These are phyloP conservation scores for Firmiana major DNA, from an alignment of 345 rosid species.

Conservation along the genomic window DNA sequence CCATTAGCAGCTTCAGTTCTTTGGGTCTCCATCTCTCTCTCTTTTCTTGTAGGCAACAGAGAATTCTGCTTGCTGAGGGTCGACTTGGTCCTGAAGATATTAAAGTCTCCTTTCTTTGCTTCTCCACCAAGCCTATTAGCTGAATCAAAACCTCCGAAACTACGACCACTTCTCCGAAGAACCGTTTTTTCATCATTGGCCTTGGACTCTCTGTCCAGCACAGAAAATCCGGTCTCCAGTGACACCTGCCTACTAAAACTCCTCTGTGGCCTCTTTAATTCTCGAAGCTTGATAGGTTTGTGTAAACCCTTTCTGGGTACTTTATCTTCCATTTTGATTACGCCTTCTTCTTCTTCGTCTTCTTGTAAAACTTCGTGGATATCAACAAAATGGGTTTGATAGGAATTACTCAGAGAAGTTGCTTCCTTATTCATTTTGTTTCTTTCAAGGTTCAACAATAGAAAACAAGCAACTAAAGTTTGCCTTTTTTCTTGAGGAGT, in stretches of 20 bases:
- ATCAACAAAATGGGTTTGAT: constrained; percentile 51
- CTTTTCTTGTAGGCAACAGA: constrained; percentile 54
- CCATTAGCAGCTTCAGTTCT: constrained; percentile 34
- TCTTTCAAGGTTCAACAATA: neutral
- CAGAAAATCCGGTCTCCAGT: constrained; percentile 83
- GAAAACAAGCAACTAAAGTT: neutral
- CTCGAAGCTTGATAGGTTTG: constrained; percentile 37
- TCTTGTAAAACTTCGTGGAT: constrained; percentile 55
- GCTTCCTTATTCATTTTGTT: constrained; percentile 3
- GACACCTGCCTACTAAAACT: constrained; percentile 77
- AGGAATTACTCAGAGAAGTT: neutral
- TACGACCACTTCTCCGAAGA: constrained; percentile 67
- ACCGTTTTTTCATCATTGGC: constrained; percentile 49
- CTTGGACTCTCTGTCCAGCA: constrained; percentile 45
- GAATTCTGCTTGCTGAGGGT: constrained; percentile 82
- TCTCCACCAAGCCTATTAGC: constrained; percentile 32
- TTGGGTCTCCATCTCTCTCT: constrained; percentile 40
- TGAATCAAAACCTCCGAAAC: constrained; percentile 71
- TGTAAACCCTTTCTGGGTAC: constrained; percentile 16
- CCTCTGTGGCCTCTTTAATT: constrained; percentile 38
- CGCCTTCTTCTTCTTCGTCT: constrained; percentile 47
- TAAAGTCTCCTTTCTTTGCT: constrained; percentile 64
- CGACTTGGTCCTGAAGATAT: constrained; percentile 75
- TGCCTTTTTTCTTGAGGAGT: neutral
- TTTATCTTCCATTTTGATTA: constrained; percentile 28